Evolutionary conservation across 208 protist species (phyloP).

Genomic region (Leishmania guyanensis): DNA sequence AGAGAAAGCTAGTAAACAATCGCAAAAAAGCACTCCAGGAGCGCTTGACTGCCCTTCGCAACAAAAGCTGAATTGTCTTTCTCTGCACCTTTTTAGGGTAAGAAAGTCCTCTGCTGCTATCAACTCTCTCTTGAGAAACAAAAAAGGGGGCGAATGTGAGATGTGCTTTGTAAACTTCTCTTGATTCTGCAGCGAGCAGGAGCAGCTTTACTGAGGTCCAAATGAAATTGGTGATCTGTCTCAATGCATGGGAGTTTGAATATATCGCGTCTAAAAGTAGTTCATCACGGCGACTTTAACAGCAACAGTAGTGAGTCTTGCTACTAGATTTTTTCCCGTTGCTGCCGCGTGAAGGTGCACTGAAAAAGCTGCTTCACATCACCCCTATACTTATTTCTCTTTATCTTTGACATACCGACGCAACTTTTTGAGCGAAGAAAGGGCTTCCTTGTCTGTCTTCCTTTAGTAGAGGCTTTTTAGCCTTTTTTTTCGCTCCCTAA

Average conservation of each 20-base stretch:
- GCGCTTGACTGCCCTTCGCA: slow-evolving; percentile 26
- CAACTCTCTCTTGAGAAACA: not conserved
- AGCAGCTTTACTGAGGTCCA: not conserved
- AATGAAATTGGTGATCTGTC: not conserved
- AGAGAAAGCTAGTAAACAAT: slow-evolving; percentile 34
- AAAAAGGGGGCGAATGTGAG: not conserved
- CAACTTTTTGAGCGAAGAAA: not conserved
- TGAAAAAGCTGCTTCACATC: not conserved
- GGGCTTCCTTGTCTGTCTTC: not conserved
- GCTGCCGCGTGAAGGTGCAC: too few species aligned
- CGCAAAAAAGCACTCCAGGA: slow-evolving; percentile 47
- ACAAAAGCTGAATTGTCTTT: not conserved
- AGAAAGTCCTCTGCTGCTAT: not conserved
- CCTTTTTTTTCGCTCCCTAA: slow-evolving; percentile 12
- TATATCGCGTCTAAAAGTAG: not conserved
- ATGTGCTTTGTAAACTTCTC: not conserved
- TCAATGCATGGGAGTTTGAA: not conserved
- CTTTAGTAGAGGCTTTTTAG: slow-evolving; percentile 46
- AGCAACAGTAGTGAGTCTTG: not conserved
- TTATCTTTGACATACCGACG: slow-evolving; percentile 17
- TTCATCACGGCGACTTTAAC: not conserved
- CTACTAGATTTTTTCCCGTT: too few species aligned
- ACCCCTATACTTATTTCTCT: not conserved
- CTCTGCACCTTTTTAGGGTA: not conserved
- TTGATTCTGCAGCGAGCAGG: not conserved